Conservation (phyloP, 495 filamentous ascomycete species). For the Jackrogersella multiformis region DNA sequence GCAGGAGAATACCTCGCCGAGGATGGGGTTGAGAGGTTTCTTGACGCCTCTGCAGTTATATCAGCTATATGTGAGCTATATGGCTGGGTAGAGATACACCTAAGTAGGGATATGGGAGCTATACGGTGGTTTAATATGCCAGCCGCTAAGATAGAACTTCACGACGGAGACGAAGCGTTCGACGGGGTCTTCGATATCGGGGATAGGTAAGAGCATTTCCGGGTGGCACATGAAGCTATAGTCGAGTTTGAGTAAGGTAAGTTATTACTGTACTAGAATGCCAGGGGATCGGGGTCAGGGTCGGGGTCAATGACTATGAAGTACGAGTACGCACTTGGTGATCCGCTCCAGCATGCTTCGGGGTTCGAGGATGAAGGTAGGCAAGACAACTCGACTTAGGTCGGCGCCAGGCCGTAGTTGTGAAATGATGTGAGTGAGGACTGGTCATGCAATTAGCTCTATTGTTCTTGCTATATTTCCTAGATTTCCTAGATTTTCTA, state of each 20-base stretch:
- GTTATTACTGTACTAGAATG: no score
- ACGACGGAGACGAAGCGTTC: constrained; percentile 92
- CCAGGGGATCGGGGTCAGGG: constrained; percentile 42
- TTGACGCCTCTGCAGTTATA: constrained; percentile 80
- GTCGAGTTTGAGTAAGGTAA: no score
- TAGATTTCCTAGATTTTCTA: no score
- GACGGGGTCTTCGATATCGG: constrained; percentile 87
- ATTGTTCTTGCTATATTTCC: background rate
- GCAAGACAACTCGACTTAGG: constrained; percentile 90
- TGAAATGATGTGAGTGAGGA: constrained; percentile 94
- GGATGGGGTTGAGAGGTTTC: constrained; percentile 96
- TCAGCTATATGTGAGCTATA: constrained; percentile 30
- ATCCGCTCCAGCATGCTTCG: constrained; percentile 98
- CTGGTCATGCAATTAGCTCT: constrained; percentile 52
- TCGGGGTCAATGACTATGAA: background rate
- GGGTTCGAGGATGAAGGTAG: constrained; percentile 97
- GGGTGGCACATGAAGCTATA: constrained; percentile 98
- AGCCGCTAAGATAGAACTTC: constrained; percentile 97
- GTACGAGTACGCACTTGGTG: constrained; percentile 75
- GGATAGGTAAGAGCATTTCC: constrained; percentile 89
- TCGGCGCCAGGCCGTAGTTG: constrained; percentile 96
- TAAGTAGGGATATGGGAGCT: constrained; percentile 48
- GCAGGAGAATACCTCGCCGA: constrained; percentile 93
- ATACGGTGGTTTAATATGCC: constrained; percentile 98
- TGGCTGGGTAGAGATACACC: no score